Conservation (phyloP, 2,329 filamentous ascomycete genomes). For the Stagonosporopsis rhizophila region DNA sequence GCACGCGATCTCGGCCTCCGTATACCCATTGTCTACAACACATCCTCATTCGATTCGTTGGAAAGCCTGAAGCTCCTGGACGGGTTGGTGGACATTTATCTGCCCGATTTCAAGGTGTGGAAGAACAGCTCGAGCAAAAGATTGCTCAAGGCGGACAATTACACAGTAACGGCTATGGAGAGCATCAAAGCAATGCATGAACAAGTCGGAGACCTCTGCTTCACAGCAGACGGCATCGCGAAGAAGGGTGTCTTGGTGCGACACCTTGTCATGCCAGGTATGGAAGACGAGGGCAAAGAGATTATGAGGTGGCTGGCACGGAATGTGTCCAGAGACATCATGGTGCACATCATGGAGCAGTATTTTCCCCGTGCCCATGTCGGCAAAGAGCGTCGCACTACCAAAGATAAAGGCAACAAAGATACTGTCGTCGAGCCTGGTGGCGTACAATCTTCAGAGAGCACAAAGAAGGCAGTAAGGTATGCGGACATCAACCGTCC, state of each 20-base stretch:
- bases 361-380: conserved; percentile 83
- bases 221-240: conserved; percentile 80
- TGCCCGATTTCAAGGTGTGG: conserved; percentile 92
- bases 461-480: conserved; percentile 58
- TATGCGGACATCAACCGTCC: conserved; percentile 83
- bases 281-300: conserved; percentile 72
- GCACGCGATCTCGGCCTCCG: conserved; percentile 73
- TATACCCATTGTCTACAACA: conserved; percentile 84
- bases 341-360: conserved; percentile 90
- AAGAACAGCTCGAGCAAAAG: conserved; percentile 69
- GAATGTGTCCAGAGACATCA: conserved; percentile 75
- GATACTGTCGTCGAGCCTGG: conserved; percentile 41
- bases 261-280: conserved; percentile 85
- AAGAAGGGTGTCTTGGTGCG: conserved; percentile 77
- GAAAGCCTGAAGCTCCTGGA: conserved; percentile 76
- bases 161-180: conserved; percentile 73
- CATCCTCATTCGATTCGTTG: conserved; percentile 79
- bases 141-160: conserved; percentile 79
- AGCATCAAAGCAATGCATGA: conserved; percentile 81
- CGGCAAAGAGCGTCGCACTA: conserved; percentile 65
- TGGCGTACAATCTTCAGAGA: conserved; percentile 29
- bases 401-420: conserved; percentile 46
- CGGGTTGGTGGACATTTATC: conserved; percentile 82
- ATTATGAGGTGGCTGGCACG: conserved; percentile 80
- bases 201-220: conserved; percentile 83